Percentiles rank a stretch among this genome's conserved stretches.
Conservation (phyloP, 2,329 filamentous ascomycete species). For the Dendrostoma leiphaemia region DNA sequence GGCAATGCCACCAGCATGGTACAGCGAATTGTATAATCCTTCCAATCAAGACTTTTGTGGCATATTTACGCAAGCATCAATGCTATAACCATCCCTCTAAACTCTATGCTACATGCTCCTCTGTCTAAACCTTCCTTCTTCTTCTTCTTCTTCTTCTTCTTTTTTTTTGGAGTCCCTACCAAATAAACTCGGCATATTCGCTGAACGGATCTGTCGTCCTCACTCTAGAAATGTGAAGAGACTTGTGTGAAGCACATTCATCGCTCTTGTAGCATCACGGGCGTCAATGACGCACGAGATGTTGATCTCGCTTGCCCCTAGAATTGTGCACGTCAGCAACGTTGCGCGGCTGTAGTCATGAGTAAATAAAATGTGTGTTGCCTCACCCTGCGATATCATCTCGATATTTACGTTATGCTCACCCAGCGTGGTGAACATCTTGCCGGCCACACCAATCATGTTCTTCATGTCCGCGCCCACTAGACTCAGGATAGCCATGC, state of each 20-base stretch:
- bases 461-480: slow-evolving; percentile 97
- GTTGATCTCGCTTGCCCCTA: slow-evolving; percentile 98
- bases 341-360: too few species aligned
- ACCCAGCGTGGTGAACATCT: slow-evolving; percentile 92
- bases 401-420: slow-evolving; percentile 96
- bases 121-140: neutral
- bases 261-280: slow-evolving; percentile 82
- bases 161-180: neutral
- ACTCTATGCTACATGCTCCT: neutral
- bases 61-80: neutral
- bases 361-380: neutral
- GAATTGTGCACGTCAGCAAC: too few species aligned
- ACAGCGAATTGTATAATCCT: too few species aligned
- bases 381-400: slow-evolving; percentile 96
- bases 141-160: neutral
- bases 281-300: slow-evolving; percentile 97
- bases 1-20: too few species aligned
- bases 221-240: slow-evolving; percentile 93
- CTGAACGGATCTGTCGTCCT: neutral
- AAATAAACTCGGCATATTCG: too few species aligned
- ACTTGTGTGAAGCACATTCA: slow-evolving; percentile 95
- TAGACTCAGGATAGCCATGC: slow-evolving; percentile 94
- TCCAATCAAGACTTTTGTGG: neutral
- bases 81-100: neutral
- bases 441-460: slow-evolving; percentile 89